A percentile compares a stretch with the other conserved stretches of the same genome.
phyloP scores from a whole-genome alignment of 2,329 filamentous ascomycete genomes.

The Xylaria polymorpha region DNA sequence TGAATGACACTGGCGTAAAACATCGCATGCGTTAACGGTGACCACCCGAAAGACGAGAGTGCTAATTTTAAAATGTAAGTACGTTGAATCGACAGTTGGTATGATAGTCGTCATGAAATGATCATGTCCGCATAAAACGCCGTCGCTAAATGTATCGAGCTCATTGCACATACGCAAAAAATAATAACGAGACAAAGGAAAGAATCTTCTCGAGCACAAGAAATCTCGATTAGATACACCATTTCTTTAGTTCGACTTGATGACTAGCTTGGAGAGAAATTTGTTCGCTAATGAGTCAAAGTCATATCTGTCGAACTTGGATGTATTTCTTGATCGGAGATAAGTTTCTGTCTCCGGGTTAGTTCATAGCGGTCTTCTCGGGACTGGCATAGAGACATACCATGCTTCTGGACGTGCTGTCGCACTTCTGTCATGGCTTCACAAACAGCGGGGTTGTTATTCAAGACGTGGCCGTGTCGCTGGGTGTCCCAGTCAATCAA shows the following conservation, averaged over 20 bases:
- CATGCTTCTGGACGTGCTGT: constrained; percentile 91
- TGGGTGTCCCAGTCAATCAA: constrained; percentile 94
- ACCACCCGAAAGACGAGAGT: constrained; percentile 48
- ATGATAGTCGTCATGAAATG: constrained; percentile 50
- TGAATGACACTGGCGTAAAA: constrained; percentile 48
- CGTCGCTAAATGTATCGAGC: constrained; percentile 57
- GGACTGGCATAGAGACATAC: constrained; percentile 64
- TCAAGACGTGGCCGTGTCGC: constrained; percentile 89
- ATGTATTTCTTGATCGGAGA: constrained; percentile 80
- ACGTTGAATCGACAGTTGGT: constrained; percentile 45
- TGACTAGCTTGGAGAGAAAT: constrained; percentile 95
- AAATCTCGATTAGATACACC: constrained; percentile 24
- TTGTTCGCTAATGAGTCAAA: constrained; percentile 98
- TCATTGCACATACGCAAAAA: constrained; percentile 49
- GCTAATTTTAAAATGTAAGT: constrained; percentile 43
- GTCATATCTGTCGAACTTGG: constrained; percentile 89
- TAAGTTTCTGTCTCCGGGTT: constrained; percentile 78
- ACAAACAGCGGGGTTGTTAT: constrained; percentile 91
- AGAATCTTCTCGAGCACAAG: constrained; percentile 37
- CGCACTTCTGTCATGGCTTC: constrained; percentile 97
- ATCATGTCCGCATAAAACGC: constrained; percentile 56
- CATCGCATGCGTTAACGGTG: constrained; percentile 48
- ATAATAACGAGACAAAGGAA: constrained; percentile 48
- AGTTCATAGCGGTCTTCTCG: constrained; percentile 48
- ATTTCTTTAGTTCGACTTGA: constrained; percentile 79